These are phyloP conservation scores for Cymbidium sinense DNA, from an alignment of 106 monocot genomes.

Conservation along the genomic window DNA sequence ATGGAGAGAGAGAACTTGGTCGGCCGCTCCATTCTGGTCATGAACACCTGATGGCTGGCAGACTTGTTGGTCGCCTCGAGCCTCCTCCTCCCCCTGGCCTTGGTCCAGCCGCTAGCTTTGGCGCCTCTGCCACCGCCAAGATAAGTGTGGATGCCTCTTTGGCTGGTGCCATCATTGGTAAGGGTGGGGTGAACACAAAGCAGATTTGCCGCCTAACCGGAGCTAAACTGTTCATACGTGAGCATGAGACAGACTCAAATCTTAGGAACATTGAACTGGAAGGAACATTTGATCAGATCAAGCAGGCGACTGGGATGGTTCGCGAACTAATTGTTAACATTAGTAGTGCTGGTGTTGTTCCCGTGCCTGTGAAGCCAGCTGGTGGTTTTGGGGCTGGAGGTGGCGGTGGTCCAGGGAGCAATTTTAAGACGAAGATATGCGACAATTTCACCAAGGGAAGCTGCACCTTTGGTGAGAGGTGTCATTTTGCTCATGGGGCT, in stretches of 20 bases:
- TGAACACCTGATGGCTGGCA: neutral
- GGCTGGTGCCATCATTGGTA: constrained; percentile 70
- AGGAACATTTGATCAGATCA: constrained; percentile 76
- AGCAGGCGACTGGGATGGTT: constrained; percentile 56
- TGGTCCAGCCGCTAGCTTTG: constrained; percentile 27
- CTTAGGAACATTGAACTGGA: constrained; percentile 72
- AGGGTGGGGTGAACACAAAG: constrained; percentile 70
- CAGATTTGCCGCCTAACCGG: constrained; percentile 68
- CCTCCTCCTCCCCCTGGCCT: constrained; percentile 11
- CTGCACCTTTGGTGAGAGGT: constrained; percentile 70
- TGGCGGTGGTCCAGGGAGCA: constrained; percentile 15
- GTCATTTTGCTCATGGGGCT: constrained; percentile 70
- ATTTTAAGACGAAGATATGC: constrained; percentile 67
- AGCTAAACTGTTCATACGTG: constrained; percentile 56
- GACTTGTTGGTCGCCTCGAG: constrained; percentile 23
- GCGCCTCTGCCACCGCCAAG: constrained; percentile 70
- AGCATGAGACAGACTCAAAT: constrained; percentile 58
- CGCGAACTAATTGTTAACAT: constrained; percentile 58
- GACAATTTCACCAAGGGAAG: constrained; percentile 63
- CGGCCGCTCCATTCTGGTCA: constrained; percentile 5
- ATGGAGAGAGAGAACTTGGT: constrained; percentile 37
- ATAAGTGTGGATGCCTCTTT: constrained; percentile 73
- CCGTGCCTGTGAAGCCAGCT: neutral
- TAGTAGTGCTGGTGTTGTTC: constrained; percentile 14
- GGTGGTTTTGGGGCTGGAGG: neutral